Base-by-base conservation (phyloP, 345 rosid genomes). In the Ceriops zippeliana region DNA sequence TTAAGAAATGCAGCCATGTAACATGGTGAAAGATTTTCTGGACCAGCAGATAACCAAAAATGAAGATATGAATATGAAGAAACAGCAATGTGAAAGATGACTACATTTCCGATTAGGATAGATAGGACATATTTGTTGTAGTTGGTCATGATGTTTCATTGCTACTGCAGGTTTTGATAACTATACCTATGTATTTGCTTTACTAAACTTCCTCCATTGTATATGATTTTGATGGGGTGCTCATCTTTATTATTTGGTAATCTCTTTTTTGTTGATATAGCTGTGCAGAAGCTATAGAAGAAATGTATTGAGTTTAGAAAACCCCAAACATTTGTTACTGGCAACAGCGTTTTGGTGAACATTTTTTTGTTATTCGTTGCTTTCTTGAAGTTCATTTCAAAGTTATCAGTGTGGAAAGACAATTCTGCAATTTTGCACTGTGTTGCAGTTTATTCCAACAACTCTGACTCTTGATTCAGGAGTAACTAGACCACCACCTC, bases 401-500 rank as follows among this genome's bases (percentile, higher is more conserved):
- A 65, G 72, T 65, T 68, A 21, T 8, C 24, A 59, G 71, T 69
- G 47, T 51, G 47, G 2, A 5, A 49, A 68, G 75, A 46, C n/a
- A n/a, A 60, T 72, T 69, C 38, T 62, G 65, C 54, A 62, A 47
- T 70, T 70, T 70, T 70, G 83, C 74, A 65, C 60, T 38, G 62
- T 86, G 58, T 77, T 74, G 79, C 90, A 91, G 99, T 88, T 93
- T 77, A 76, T 83, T 69, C 96, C 99, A 15, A 85, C 91, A 62
- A 72, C 84, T 38, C 66, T 93, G 80, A 88, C 91, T 82, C 93
- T 93, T 75, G 97, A 93, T 80, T 80, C 96, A n/a, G 96, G 96
- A 70, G 83, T 89, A 32, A 91, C 99, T 19, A 87, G 92, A 76
- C 97, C 99, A 52, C 97, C 97, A 6, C 96, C 97, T 52, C 86